Evolutionary conservation across 257 asterid species (phyloP), one percentile per base, ranked within the genome.

Genomic region (Sherardia arvensis): DNA sequence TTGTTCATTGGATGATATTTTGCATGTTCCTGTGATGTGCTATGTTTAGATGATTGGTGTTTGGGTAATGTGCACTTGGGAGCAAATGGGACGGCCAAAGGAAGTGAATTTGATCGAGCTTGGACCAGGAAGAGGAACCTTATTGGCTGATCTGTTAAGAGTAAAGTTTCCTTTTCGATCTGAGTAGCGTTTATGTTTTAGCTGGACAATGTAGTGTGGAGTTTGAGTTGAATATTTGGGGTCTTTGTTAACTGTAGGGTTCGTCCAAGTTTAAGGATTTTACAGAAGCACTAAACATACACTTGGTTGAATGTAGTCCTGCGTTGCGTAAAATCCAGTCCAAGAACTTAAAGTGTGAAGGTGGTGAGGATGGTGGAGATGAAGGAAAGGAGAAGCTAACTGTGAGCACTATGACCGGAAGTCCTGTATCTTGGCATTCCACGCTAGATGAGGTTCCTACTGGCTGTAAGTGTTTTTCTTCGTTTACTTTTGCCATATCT

Each of bases 111-210:
- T 92, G 68, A 93, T 92, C 62, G 99, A 92, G 82, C 90, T 92
- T 30, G 99, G 99, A 77, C 99, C 99, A 9, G 99, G 99, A 56
- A 78, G 99, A 81, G 99, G 99, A 74, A 92, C 97, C 56, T 95
- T 92, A 49, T 65, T 90, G 74, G 97, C 95, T 15, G 99, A 92
- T 83, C 96, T 92, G 81, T 84, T 92, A 47, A 89, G 96, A 40
- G 99, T 92, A 92, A 68, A 77, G 32, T 66, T 47, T 20, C 43
- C 2, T 38, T 38, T 38, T 38, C 18, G 4, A 2, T 38, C 47
- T 38, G 47, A 38, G 17, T 2, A 38, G 47, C 4, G 47, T 38
- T 38, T 12, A 10, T 38, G 47, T 2, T 38, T 2, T 38, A 38
- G 47, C 47, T 38, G 47, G 47, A 38, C 15, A 38, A 11, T 38